These are phyloP conservation scores for Rubia occidens DNA, from an alignment of 305 asterid genomes.

Conservation along the genomic window DNA sequence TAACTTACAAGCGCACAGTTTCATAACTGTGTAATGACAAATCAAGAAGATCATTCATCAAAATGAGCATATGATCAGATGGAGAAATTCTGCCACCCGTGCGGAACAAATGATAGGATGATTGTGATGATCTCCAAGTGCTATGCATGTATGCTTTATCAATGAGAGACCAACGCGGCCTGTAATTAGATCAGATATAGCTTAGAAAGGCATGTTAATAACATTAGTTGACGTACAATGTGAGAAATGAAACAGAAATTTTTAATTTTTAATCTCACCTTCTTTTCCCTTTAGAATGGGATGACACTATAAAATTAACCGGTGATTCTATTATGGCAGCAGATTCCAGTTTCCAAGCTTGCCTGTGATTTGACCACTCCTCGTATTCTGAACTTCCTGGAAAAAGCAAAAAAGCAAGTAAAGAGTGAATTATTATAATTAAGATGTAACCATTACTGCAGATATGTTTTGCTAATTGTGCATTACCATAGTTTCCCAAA, in stretches of 20 bases:
- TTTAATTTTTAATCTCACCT: constrained; percentile 37
- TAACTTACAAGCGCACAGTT: constrained; percentile 81
- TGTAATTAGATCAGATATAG: constrained; percentile 27
- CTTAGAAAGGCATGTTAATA: constrained; percentile 12
- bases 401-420: constrained; percentile 12
- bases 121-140: constrained; percentile 96
- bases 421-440: constrained; percentile 11
- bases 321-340: constrained; percentile 90
- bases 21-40: constrained; percentile 89
- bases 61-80: constrained; percentile 46
- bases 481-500: constrained; percentile 82
- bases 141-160: constrained; percentile 93
- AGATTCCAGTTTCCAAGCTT: constrained; percentile 93
- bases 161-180: constrained; percentile 93
- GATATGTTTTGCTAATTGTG: constrained; percentile 12
- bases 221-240: background rate
- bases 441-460: background rate
- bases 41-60: constrained; percentile 81
- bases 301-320: constrained; percentile 64
- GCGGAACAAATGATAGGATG: constrained; percentile 79
- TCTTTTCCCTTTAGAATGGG: constrained; percentile 88
- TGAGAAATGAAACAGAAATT: constrained; percentile 7
- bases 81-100: constrained; percentile 47
- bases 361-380: constrained; percentile 94
- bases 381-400: constrained; percentile 96